These are phyloP conservation scores for Gracilariopsis chorda DNA, from an alignment of 23 red algal species.

Conservation along the genomic window DNA sequence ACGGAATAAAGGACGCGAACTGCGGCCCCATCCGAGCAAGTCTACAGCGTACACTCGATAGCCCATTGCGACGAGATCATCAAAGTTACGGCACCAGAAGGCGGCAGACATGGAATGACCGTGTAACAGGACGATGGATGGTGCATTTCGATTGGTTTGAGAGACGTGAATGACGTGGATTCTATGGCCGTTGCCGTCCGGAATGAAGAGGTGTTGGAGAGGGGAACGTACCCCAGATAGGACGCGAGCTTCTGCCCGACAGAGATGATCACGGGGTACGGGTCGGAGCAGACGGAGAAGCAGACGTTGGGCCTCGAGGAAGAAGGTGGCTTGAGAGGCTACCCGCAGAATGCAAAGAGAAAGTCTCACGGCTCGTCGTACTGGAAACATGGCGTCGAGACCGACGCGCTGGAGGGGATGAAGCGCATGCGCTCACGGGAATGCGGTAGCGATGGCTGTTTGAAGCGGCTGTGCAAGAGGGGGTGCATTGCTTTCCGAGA, in stretches of 20 bases:
- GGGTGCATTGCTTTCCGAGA: too few relatives aligned
- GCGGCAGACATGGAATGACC: slow-evolving; percentile 96
- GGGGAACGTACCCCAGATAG: slow-evolving; percentile 14
- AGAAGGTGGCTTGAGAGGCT: slow-evolving; percentile 46
- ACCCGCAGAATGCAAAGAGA: slow-evolving; percentile 36
- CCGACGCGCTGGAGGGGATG: too few relatives aligned
- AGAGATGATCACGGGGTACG: not conserved
- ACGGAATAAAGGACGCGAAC: slow-evolving; percentile 53
- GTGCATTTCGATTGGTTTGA: not conserved
- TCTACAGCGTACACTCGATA: slow-evolving; percentile 82
- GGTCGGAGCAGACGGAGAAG: slow-evolving; percentile 47
- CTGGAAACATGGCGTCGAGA: not conserved
- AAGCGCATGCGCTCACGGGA: too few relatives aligned
- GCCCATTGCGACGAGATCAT: slow-evolving; percentile 66
- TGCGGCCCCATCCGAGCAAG: slow-evolving; percentile 93
- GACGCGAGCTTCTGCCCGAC: slow-evolving; percentile 15
- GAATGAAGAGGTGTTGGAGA: slow-evolving; percentile 15
- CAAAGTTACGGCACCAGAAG: slow-evolving; percentile 84
- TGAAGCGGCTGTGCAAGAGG: too few relatives aligned
- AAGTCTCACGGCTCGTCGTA: not conserved
- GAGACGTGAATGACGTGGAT: slow-evolving; percentile 32
- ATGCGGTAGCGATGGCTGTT: not conserved
- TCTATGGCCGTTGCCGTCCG: slow-evolving; percentile 7
- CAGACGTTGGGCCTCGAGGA: slow-evolving; percentile 68
- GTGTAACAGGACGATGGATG: slow-evolving; percentile 78